Evolutionary conservation across 768 basidiomycete genomes (phyloP).

Genomic region (Phlebiopsis flavidoalba): DNA sequence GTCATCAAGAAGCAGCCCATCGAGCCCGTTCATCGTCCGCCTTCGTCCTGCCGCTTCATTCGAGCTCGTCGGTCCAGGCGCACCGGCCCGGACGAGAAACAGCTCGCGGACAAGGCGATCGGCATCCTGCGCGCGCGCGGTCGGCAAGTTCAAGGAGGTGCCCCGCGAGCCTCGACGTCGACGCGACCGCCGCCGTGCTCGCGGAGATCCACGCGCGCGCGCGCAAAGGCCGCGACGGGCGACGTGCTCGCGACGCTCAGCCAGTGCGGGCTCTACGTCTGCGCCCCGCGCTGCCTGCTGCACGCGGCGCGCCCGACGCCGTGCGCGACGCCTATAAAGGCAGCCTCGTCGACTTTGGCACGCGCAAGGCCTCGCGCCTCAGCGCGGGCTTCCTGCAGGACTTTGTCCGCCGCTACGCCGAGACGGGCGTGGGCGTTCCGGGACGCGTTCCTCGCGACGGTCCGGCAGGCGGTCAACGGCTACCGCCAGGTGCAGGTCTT

Average conservation of each 20-base stretch:
- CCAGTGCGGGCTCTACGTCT: conserved; percentile 65
- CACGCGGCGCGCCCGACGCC: conserved; percentile 32
- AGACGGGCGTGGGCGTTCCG: conserved; percentile 63
- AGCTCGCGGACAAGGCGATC: conserved; percentile 84
- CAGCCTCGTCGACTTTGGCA: conserved; percentile 72
- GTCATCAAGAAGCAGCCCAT: conserved; percentile 70
- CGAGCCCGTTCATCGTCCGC: conserved; percentile 62
- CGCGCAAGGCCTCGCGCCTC: conserved; percentile 74
- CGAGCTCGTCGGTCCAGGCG: conserved; percentile 64
- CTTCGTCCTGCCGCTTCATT: conserved; percentile 75
- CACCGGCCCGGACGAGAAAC: conserved; percentile 71
- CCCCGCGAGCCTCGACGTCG: too few relatives aligned
- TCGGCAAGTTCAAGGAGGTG: conserved; percentile 40
- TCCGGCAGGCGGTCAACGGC: conserved; percentile 60
- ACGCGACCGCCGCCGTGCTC: conserved; percentile 47
- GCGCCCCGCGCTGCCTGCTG: conserved; percentile 46
- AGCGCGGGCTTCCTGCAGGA: conserved; percentile 74
- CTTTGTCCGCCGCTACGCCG: conserved; percentile 62
- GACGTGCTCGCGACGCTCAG: conserved; percentile 63
- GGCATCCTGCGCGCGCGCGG: conserved; percentile 74
- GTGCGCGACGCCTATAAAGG: conserved; percentile 53
- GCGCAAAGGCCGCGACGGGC: conserved; percentile 49
- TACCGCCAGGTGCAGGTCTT: conserved; percentile 76
- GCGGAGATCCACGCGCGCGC: conserved; percentile 54
- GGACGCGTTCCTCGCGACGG: conserved; percentile 49